Percentiles rank a stretch among this genome's conserved stretches.
phyloP scores from a whole-genome alignment of 352 stramenopile species.

The Phytopythium kandeliae region DNA sequence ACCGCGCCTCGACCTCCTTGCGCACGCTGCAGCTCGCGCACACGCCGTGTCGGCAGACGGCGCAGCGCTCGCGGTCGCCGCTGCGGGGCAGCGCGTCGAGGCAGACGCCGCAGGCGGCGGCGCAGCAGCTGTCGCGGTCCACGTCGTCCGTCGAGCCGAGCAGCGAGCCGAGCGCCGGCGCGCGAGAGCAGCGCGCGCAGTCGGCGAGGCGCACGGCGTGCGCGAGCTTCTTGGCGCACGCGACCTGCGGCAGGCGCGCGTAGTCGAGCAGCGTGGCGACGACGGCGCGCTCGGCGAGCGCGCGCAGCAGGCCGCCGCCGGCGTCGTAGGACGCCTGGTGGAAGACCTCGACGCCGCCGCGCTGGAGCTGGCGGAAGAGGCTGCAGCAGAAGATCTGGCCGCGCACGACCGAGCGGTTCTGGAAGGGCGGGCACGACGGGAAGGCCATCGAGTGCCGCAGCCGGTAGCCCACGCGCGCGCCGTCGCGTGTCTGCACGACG shows the following conservation, averaged over 20 bases:
- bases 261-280: constrained; percentile 38
- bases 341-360: constrained; percentile 54
- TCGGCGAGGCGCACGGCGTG: constrained; percentile 30
- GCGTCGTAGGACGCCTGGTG: constrained; percentile 54
- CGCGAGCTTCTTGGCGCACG: constrained; percentile 56
- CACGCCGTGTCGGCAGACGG: constrained; percentile 15
- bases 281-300: constrained; percentile 38
- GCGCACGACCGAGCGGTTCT: constrained; percentile 50
- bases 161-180: constrained; percentile 23
- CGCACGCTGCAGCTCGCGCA: constrained; percentile 42
- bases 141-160: constrained; percentile 25
- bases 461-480: constrained; percentile 33
- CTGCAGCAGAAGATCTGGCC: constrained; percentile 60
- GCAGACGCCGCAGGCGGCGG: constrained; percentile 48
- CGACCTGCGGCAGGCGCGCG: constrained; percentile 33
- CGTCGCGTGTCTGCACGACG: constrained; percentile 19
- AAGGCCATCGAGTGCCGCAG: constrained; percentile 62
- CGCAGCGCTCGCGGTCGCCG: neutral
- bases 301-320: constrained; percentile 33
- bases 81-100: constrained; percentile 14
- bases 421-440: constrained; percentile 34
- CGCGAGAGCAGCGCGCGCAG: constrained; percentile 15
- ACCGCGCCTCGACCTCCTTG: constrained; percentile 35
- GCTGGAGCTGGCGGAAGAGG: constrained; percentile 56
- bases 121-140: no score